Conservation (phyloP, 768 basidiomycete genomes). For the Russula dissimulans region DNA sequence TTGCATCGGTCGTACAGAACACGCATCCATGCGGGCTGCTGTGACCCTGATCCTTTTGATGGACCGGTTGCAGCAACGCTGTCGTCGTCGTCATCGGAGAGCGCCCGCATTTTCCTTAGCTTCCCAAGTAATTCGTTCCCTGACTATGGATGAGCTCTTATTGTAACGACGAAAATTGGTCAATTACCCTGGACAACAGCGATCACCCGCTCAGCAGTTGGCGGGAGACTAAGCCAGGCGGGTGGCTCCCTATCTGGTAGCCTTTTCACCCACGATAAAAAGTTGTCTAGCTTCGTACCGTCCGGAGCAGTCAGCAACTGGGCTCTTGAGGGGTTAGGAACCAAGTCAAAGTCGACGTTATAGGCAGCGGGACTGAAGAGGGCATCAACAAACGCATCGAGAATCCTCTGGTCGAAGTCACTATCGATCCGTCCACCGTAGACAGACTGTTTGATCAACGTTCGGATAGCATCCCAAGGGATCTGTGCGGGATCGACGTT, state of each 20-base stretch:
- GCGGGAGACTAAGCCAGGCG: slow-evolving; percentile 88
- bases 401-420: slow-evolving; percentile 86
- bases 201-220: slow-evolving; percentile 86
- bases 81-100: slow-evolving; percentile 78
- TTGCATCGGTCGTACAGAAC: slow-evolving; percentile 69
- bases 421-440: slow-evolving; percentile 94
- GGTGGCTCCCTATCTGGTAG: slow-evolving; percentile 92
- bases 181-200: slow-evolving; percentile 77
- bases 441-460: slow-evolving; percentile 89
- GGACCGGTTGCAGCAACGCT: slow-evolving; percentile 41
- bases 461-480: slow-evolving; percentile 93
- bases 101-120: slow-evolving; percentile 85
- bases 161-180: background rate
- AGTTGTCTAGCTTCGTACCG: slow-evolving; percentile 87
- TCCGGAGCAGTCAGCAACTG: slow-evolving; percentile 70
- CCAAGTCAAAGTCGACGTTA: slow-evolving; percentile 87
- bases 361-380: slow-evolving; percentile 85
- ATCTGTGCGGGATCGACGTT: slow-evolving; percentile 89
- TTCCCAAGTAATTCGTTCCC: slow-evolving; percentile 78
- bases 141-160: slow-evolving; percentile 26
- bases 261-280: slow-evolving; percentile 79
- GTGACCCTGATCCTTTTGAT: slow-evolving; percentile 53
- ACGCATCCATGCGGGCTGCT: slow-evolving; percentile 95
- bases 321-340: slow-evolving; percentile 50
- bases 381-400: slow-evolving; percentile 87